A percentile compares a stretch with the other conserved stretches of the same genome.
These are phyloP conservation scores for Tetrahymena borealis DNA, from an alignment of 73 alveolate genomes.

Conservation along the genomic window DNA sequence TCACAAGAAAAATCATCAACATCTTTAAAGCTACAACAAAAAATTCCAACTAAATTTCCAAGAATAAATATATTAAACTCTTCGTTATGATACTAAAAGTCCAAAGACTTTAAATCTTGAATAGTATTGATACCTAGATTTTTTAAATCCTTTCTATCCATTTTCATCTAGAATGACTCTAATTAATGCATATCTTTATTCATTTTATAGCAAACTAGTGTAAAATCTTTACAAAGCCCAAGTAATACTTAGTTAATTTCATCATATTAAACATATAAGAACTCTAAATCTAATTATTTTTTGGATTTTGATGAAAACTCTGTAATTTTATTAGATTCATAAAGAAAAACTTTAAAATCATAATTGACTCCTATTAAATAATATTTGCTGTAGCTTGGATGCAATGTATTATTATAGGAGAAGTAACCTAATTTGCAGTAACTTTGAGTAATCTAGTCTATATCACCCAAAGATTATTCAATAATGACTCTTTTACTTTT, in stretches of 20 bases:
- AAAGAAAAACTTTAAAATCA: neutral
- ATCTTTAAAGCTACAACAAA: neutral
- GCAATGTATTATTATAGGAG: neutral
- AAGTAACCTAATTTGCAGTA: neutral
- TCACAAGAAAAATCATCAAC: neutral
- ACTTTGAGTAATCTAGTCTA: neutral
- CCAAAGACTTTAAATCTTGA: neutral
- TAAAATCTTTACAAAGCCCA: neutral
- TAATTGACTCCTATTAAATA: neutral
- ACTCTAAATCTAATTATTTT: neutral
- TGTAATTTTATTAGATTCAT: neutral
- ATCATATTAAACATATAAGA: neutral
- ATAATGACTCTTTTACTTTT: neutral
- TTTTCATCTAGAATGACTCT: neutral
- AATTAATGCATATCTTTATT: neutral
- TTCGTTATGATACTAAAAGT: neutral
- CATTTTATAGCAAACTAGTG: neutral
- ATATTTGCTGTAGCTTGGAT: neutral
- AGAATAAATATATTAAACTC: neutral
- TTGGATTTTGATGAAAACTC: neutral
- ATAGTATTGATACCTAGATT: neutral
- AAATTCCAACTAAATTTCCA: neutral
- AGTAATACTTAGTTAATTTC: neutral
- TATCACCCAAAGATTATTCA: neutral
- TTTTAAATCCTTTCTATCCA: neutral